phyloP scores from a whole-genome alignment of 2,329 filamentous ascomycete species.

The Biscogniauxia marginata region DNA sequence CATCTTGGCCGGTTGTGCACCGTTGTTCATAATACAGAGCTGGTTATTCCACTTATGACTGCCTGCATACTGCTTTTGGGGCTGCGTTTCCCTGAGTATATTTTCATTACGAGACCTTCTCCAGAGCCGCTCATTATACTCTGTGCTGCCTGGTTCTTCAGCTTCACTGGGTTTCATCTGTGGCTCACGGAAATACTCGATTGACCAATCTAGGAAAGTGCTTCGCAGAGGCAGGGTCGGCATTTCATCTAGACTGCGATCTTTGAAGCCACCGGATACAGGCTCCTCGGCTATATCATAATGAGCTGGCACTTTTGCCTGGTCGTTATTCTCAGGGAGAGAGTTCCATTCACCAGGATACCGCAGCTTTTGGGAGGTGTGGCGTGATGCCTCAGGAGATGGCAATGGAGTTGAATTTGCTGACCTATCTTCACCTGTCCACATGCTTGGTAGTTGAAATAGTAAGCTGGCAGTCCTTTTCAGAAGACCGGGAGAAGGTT shows the following conservation, averaged over 20 bases:
- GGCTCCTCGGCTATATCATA: slow-evolving; percentile 78
- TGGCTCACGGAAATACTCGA: slow-evolving; percentile 95
- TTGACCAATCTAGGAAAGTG: slow-evolving; percentile 90
- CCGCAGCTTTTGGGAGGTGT: slow-evolving; percentile 40
- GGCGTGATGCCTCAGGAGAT: slow-evolving; percentile 37
- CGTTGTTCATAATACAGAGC: slow-evolving; percentile 81
- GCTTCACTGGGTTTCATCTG: slow-evolving; percentile 97
- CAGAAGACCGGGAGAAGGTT: slow-evolving; percentile 56
- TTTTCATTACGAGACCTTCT: slow-evolving; percentile 87
- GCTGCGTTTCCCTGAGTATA: slow-evolving; percentile 89
- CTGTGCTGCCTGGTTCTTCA: slow-evolving; percentile 91
- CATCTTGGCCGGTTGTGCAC: slow-evolving; percentile 86
- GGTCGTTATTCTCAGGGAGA: slow-evolving; percentile 75
- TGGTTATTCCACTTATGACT: slow-evolving; percentile 81
- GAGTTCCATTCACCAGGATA: slow-evolving; percentile 43
- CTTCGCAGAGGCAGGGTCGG: slow-evolving; percentile 75
- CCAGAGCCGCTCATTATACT: slow-evolving; percentile 96
- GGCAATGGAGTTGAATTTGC: slow-evolving; percentile 32
- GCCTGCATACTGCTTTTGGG: slow-evolving; percentile 84
- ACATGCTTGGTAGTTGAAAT: slow-evolving; percentile 53
- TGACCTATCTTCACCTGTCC: slow-evolving; percentile 47
- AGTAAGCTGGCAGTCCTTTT: slow-evolving; percentile 64
- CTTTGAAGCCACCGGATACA: slow-evolving; percentile 71
- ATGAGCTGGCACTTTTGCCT: slow-evolving; percentile 60
- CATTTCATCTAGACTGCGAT: slow-evolving; percentile 55